phyloP scores from a whole-genome alignment of 305 asterid species.

The Fraxinus angustifolia region DNA sequence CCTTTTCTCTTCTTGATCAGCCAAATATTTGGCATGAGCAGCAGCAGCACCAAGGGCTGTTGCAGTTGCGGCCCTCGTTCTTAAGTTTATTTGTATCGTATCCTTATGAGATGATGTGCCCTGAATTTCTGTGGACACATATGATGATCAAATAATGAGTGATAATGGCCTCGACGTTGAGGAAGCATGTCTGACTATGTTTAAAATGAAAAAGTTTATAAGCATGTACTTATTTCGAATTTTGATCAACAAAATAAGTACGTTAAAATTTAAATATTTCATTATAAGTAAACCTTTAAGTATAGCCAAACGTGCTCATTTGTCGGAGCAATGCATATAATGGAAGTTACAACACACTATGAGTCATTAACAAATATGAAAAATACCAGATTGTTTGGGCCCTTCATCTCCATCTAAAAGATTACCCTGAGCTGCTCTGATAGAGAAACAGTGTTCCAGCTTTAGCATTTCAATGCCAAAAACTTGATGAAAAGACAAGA shows the following conservation, averaged over 20 bases:
- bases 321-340: neutral
- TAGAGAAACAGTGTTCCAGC: slow-evolving; percentile 11
- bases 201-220: neutral
- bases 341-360: slow-evolving; percentile 1
- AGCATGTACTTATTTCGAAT: neutral
- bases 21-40: slow-evolving; percentile 82
- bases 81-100: slow-evolving; percentile 60
- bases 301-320: neutral
- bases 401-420: slow-evolving; percentile 38
- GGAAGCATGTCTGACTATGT: neutral
- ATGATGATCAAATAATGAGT: neutral
- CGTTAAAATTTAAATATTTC: neutral
- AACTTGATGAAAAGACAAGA: slow-evolving; percentile 14
- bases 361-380: slow-evolving; percentile 14
- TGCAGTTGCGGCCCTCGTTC: slow-evolving; percentile 82
- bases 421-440: slow-evolving; percentile 46
- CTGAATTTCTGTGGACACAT: slow-evolving; percentile 34
- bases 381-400: slow-evolving; percentile 52
- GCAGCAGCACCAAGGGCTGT: slow-evolving; percentile 89
- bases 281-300: neutral
- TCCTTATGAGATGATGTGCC: slow-evolving; percentile 41
- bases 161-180: neutral
- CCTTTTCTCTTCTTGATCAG: slow-evolving; percentile 87
- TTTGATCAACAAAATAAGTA: neutral
- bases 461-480: slow-evolving; percentile 20